These are phyloP conservation scores for Fonsecaea nubica DNA, from an alignment of 2,329 filamentous ascomycete genomes.

Conservation along the genomic window DNA sequence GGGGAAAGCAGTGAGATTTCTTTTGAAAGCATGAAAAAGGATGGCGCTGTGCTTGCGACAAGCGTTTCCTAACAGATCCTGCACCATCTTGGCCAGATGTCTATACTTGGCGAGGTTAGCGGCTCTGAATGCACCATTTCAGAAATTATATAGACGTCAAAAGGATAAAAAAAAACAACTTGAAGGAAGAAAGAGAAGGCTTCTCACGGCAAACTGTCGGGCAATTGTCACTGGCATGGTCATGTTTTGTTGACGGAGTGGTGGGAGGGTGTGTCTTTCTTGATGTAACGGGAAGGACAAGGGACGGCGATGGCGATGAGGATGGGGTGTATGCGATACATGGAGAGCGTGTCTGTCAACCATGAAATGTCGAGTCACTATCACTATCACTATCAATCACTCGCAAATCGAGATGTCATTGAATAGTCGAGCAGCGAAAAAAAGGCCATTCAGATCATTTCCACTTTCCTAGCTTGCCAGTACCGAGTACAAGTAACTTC, in stretches of 20 bases:
- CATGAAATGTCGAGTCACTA: neutral
- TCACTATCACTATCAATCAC: neutral
- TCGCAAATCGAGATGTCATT: neutral
- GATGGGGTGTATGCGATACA: neutral
- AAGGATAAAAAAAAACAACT: neutral
- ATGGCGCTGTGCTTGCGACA: conserved; percentile 2
- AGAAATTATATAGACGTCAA: conserved; percentile 11
- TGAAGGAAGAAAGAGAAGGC: neutral
- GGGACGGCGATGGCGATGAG: neutral
- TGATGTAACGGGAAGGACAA: neutral
- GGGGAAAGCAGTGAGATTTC: neutral
- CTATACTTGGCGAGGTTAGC: conserved; percentile 3
- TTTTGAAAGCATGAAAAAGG: conserved; percentile 3
- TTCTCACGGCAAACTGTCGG: conserved; percentile 14
- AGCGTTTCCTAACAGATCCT: conserved; percentile 8
- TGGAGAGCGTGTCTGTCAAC: neutral
- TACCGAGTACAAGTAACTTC: too few species aligned
- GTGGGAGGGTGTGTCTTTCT: neutral
- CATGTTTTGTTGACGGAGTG: neutral
- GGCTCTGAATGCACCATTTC: neutral
- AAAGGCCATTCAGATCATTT: neutral
- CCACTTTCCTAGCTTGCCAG: neutral
- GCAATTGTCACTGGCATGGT: conserved; percentile 12
- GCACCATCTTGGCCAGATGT: neutral
- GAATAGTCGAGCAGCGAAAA: neutral